Conservation (phyloP, 345 rosid genomes). For the Cardamine chenopodiifolia region DNA sequence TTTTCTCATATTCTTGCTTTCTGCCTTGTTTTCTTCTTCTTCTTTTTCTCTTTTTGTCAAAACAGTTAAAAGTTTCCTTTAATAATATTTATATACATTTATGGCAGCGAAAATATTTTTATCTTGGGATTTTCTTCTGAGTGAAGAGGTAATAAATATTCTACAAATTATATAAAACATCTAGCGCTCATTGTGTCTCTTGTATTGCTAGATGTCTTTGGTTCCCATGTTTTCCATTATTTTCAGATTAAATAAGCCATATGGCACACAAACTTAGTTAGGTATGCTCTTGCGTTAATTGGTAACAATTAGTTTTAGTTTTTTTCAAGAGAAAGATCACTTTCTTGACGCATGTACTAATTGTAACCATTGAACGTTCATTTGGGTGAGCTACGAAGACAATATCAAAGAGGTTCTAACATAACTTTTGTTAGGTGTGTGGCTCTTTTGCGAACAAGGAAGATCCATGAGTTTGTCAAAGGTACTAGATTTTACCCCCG, state of each 20-base stretch:
- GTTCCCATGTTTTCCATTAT: not conserved
- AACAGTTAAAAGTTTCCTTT: not conserved
- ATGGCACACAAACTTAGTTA: not conserved
- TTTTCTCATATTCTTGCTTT: not conserved
- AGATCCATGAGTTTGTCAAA: not conserved
- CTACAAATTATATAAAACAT: not conserved
- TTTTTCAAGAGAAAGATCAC: not conserved
- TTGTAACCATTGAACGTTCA: not conserved
- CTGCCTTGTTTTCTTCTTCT: not conserved
- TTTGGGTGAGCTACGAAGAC: not conserved
- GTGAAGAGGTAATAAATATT: not conserved
- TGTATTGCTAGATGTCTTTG: not conserved
- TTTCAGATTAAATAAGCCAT: not conserved
- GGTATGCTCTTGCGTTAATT: not conserved
- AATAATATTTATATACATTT: not conserved
- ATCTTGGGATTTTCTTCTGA: not conserved
- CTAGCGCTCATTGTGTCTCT: not conserved
- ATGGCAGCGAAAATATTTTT: not conserved
- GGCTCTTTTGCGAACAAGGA: not conserved
- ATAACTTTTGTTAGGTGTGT: not conserved
- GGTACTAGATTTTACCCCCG: no score
- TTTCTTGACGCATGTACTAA: not conserved
- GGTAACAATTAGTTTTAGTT: not conserved
- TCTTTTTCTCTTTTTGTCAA: no score
- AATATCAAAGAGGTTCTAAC: not conserved